These are phyloP conservation scores for Circinella minor DNA, from an alignment of 371 early-diverging fungal genomes.

Conservation along the genomic window DNA sequence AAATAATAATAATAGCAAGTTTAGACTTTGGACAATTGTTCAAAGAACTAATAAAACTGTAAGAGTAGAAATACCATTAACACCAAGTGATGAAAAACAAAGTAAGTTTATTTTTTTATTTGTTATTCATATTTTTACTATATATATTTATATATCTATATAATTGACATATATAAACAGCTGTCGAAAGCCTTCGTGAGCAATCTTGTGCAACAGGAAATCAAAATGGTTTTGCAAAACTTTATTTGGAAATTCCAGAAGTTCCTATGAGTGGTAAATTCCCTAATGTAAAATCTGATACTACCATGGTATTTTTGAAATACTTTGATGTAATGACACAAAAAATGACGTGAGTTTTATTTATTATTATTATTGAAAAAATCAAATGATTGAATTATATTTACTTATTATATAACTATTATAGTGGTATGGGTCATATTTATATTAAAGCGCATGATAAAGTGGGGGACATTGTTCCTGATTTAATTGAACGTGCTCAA, in stretches of 20 bases:
- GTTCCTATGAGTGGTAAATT: slow-evolving; percentile 24
- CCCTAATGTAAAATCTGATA: slow-evolving; percentile 40
- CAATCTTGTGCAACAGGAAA: slow-evolving; percentile 20
- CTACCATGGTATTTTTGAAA: slow-evolving; percentile 77
- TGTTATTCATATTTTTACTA: too few species aligned
- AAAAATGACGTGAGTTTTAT: slow-evolving; percentile 62
- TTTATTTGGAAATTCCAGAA: slow-evolving; percentile 42
- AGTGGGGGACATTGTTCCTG: slow-evolving; percentile 70
- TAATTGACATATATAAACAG: slow-evolving; percentile 7
- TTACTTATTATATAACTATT: not conserved
- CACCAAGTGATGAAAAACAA: slow-evolving; percentile 35
- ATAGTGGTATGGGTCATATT: slow-evolving; percentile 66
- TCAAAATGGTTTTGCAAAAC: slow-evolving; percentile 34
- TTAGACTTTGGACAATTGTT: slow-evolving; percentile 87
- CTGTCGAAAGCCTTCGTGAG: slow-evolving; percentile 38
- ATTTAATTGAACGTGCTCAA: slow-evolving; percentile 54
- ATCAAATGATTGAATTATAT: not conserved
- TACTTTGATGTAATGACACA: slow-evolving; percentile 77
- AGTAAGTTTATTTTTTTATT: slow-evolving; percentile 39
- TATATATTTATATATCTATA: too few species aligned
- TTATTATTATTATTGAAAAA: slow-evolving; percentile 5
- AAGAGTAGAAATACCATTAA: slow-evolving; percentile 76
- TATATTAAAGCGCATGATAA: slow-evolving; percentile 63
- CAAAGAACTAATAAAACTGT: slow-evolving; percentile 85
- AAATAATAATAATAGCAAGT: slow-evolving; percentile 39